These are phyloP conservation scores for Lophium mytilinum DNA, from an alignment of 495 filamentous ascomycete species.

Conservation along the genomic window DNA sequence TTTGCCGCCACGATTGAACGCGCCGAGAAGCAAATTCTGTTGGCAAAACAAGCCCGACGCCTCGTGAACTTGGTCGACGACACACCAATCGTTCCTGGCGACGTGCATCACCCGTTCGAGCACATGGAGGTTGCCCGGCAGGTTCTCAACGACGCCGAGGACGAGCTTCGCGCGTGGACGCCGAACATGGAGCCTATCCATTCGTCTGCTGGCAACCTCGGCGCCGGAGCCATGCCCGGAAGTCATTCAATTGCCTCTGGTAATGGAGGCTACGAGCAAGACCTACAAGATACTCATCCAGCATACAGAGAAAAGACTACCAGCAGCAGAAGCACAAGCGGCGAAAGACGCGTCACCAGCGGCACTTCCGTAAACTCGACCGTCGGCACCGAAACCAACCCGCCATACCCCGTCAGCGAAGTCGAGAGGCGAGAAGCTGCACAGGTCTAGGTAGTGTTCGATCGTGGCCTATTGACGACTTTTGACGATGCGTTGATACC, in stretches of 20 bases:
- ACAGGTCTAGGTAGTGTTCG: neutral
- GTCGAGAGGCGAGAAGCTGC: conserved; percentile 13
- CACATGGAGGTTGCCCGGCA: conserved; percentile 59
- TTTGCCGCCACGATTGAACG: conserved; percentile 85
- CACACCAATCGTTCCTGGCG: conserved; percentile 79
- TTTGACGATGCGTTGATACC: too few relatives aligned
- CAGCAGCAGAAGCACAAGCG: conserved; percentile 19
- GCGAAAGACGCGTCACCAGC: conserved; percentile 12
- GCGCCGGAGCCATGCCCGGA: conserved; percentile 27
- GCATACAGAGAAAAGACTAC: conserved; percentile 19
- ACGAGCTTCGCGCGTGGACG: conserved; percentile 70
- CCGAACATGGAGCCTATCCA: conserved; percentile 49
- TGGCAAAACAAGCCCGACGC: conserved; percentile 80
- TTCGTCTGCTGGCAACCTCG: conserved; percentile 32
- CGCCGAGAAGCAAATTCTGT: conserved; percentile 89
- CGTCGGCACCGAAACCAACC: conserved; percentile 6
- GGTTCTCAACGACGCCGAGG: conserved; percentile 88
- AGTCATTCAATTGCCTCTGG: conserved; percentile 1
- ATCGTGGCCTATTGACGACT: neutral
- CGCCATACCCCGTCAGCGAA: conserved; percentile 20
- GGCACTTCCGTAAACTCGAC: conserved; percentile 10
- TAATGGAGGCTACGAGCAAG: conserved; percentile 2
- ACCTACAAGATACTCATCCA: conserved; percentile 17
- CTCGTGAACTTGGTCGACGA: conserved; percentile 87
- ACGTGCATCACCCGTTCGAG: conserved; percentile 58